A percentile compares a stretch with the other conserved stretches of the same genome.
These are phyloP conservation scores for Dioscorea cayenensis DNA, from an alignment of 116 monocot genomes.

Conservation along the genomic window DNA sequence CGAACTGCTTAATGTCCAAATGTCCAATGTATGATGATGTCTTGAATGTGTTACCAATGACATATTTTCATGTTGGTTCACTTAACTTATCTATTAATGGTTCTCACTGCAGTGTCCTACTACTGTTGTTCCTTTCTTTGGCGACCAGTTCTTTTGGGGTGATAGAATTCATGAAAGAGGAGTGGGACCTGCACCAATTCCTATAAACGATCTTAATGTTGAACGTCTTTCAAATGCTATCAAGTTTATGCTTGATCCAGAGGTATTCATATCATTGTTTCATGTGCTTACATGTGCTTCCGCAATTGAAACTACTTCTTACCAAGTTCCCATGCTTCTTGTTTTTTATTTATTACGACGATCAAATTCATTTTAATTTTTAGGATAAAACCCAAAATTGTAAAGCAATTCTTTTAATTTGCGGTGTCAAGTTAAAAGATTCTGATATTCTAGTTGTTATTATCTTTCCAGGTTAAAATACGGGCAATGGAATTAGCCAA, in stretches of 20 bases:
- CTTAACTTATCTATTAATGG: not conserved
- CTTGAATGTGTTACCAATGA: not conserved
- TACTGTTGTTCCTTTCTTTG: constrained; percentile 88
- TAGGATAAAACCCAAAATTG: not conserved
- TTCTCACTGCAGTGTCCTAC: constrained; percentile 72
- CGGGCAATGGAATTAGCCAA: constrained; percentile 67
- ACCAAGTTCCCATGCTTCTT: not conserved
- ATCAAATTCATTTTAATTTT: not conserved
- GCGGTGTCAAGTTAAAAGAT: not conserved
- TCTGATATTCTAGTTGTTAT: not conserved
- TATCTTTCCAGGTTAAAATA: constrained; percentile 50
- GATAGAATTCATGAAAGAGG: constrained; percentile 76
- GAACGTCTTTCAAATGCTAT: constrained; percentile 76
- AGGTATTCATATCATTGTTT: constrained; percentile 40
- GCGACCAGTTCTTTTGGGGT: constrained; percentile 98
- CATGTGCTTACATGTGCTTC: not conserved
- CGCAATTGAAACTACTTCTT: not conserved
- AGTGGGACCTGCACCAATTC: constrained; percentile 87
- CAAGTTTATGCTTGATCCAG: constrained; percentile 88
- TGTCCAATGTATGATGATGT: not conserved
- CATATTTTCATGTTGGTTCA: not conserved
- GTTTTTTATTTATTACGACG: not conserved
- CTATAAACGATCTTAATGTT: constrained; percentile 77
- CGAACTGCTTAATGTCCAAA: no score
- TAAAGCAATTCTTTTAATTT: not conserved